phyloP scores from a whole-genome alignment of 768 basidiomycete species.

The Cytidiella melzeri region DNA sequence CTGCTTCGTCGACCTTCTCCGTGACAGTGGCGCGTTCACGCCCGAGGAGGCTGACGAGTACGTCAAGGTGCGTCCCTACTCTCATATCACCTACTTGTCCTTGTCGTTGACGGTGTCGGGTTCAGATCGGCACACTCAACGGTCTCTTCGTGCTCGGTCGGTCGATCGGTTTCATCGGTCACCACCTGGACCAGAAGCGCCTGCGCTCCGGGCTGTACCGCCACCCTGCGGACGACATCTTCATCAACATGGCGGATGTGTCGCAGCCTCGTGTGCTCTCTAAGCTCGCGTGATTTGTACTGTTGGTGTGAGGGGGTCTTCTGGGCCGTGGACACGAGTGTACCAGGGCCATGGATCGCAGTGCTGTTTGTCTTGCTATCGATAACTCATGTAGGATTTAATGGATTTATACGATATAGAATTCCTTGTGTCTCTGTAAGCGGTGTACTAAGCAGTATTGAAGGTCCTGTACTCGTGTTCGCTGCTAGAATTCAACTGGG shows the following conservation, averaged over 20 bases:
- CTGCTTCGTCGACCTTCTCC: conserved; percentile 92
- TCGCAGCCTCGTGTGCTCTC: conserved; percentile 76
- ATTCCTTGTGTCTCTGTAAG: background rate
- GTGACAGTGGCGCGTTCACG: conserved; percentile 90
- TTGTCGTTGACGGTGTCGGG: conserved; percentile 1
- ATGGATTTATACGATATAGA: background rate
- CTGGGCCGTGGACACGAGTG: too few species aligned
- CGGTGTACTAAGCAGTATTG: too few species aligned
- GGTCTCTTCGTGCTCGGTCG: conserved; percentile 97
- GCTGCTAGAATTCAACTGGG: background rate
- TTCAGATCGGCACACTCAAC: conserved; percentile 82
- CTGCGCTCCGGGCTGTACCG: conserved; percentile 90
- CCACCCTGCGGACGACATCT: conserved; percentile 92
- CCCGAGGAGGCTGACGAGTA: conserved; percentile 96
- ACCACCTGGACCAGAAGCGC: conserved; percentile 95
- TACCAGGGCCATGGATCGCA: too few species aligned
- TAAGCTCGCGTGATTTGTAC: conserved; percentile 24
- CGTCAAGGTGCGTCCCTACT: conserved; percentile 55
- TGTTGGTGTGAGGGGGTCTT: background rate
- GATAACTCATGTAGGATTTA: background rate
- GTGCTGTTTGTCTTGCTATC: background rate
- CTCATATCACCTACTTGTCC: background rate
- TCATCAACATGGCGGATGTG: conserved; percentile 89
- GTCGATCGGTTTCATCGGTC: conserved; percentile 96
- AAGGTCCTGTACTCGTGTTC: too few species aligned